Evolutionary conservation across 306 rosid species (phyloP).

Genomic region (Ammopiptanthus mongolicus): DNA sequence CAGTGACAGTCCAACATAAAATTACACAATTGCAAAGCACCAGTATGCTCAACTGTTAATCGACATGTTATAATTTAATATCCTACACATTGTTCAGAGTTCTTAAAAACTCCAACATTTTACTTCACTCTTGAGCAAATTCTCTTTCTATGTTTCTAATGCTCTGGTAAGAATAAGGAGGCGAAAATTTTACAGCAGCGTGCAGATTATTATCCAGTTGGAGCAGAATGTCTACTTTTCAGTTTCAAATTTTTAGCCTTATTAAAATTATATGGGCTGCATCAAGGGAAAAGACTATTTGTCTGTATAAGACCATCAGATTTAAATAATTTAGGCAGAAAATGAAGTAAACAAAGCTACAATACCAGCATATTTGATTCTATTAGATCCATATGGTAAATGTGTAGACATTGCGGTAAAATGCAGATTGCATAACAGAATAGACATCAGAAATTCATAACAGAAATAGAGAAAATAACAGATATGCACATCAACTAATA

Average conservation of each 20-base stretch:
- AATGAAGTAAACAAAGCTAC: background rate
- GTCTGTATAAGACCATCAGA: background rate
- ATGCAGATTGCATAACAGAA: background rate
- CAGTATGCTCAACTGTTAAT: background rate
- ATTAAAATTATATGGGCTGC: background rate
- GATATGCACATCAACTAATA: background rate
- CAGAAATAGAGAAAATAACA: background rate
- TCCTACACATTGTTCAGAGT: background rate
- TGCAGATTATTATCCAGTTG: background rate
- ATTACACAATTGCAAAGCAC: background rate
- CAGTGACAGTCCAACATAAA: constrained; percentile 5
- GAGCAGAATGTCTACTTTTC: background rate
- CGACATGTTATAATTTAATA: constrained; percentile 5
- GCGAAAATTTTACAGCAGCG: background rate
- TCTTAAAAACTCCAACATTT: constrained; percentile 2
- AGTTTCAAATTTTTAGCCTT: background rate
- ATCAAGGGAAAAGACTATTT: constrained; percentile 1
- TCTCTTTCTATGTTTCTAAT: background rate
- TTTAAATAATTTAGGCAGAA: background rate
- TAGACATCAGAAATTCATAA: background rate
- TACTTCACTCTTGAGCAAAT: background rate
- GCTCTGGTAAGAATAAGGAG: background rate
- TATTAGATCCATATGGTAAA: background rate
- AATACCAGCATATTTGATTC: background rate
- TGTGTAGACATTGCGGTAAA: background rate